These are phyloP conservation scores for Arabis alpina DNA, from an alignment of 345 rosid species.

Conservation along the genomic window DNA sequence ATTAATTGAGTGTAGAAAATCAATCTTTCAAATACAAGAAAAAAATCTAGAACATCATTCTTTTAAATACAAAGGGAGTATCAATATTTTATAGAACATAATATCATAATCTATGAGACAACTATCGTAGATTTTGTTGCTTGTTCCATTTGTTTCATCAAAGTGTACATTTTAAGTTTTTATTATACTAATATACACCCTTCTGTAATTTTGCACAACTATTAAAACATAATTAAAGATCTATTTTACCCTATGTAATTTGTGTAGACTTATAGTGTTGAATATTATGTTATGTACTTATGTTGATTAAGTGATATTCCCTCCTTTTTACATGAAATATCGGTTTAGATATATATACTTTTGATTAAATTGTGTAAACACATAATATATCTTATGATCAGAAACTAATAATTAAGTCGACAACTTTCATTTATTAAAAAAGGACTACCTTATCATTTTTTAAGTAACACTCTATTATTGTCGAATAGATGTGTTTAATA, in stretches of 20 bases:
- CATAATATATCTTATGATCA: background rate
- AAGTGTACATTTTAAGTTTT: background rate
- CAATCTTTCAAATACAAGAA: no score
- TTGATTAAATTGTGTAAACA: background rate
- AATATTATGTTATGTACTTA: background rate
- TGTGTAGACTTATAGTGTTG: background rate
- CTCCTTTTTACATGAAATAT: background rate
- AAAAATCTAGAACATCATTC: no score
- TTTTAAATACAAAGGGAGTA: no score
- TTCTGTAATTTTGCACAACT: background rate
- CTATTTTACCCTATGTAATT: background rate
- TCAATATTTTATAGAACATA: slow-evolving; percentile 1
- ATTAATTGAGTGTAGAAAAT: no score
- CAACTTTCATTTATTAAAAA: background rate
- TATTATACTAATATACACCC: background rate
- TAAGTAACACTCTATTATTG: background rate
- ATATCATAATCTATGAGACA: slow-evolving; percentile 22
- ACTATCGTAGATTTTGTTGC: background rate
- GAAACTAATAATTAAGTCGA: background rate
- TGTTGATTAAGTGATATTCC: background rate
- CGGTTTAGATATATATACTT: background rate
- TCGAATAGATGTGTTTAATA: background rate
- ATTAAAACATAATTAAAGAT: background rate
- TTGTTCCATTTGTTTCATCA: background rate
- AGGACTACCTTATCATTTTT: background rate